Base-by-base conservation (phyloP, 176 grass and related monocot species). In the Raddia guianensis region DNA sequence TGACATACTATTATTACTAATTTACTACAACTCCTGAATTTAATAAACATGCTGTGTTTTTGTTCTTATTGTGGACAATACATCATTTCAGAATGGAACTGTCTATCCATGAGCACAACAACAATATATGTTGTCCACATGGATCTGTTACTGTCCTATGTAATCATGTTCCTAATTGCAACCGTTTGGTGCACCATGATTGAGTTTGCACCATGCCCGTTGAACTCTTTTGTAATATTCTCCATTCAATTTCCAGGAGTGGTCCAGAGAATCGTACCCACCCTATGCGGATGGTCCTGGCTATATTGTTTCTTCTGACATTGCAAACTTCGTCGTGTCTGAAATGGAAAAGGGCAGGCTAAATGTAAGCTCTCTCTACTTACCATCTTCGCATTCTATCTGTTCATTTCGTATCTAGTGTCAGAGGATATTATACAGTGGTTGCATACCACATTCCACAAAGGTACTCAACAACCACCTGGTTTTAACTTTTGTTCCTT, bases 251-350 rank as follows among this genome's bases (percentile, higher is more conserved):
- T 88, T 90, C 65, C 86, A 94, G 91, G 91, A 94, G 68, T 93
- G 87, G 91, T 82, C 87, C 73, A 56, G 49, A 43, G 87, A 80
- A 33, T 69, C 63, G 33, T 93, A 94, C 80, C 91, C 91, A 27
- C 76, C 86, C 8, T 94, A 94, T 42, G 86, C 91, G 0, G 85
- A 94, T 86, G 88, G 91, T 86, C 83, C 91, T 34, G 88, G 88
- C 65, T 94, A 94, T 46, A 66, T 94, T 69, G 69, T 93, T 56
- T 93, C 91, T 33, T 93, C 87, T 56, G 87, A 93, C 67, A 86
- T 90, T 14, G 88, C 91, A 49, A 87, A 50, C 18, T 91, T 94
- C 59, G 74, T 94, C 3, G 66, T 72, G 18, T 74, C 80, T 8
- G 86, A 88, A 72, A 77, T 94, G 80, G 76, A 94, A 47, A 77